A percentile compares a stretch with the other conserved stretches of the same genome.
Evolutionary conservation across 495 filamentous ascomycete genomes (phyloP).

Genomic region (Trichoderma orchidacearum): DNA sequence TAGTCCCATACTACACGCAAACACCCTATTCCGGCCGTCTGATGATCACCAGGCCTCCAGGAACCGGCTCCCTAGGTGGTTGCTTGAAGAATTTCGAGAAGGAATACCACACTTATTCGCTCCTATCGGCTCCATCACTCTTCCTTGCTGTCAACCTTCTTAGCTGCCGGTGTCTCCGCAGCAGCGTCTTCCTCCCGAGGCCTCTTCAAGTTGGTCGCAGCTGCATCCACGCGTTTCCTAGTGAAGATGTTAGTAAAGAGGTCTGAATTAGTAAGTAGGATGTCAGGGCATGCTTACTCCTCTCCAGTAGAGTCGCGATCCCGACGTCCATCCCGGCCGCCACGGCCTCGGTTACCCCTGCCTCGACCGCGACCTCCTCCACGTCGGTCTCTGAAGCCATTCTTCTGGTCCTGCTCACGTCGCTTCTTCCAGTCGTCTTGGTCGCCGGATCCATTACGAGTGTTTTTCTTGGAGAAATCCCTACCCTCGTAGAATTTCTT

Average conservation of each 20-base stretch:
- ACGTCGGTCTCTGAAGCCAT: conserved; percentile 41
- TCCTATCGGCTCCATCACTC: neutral
- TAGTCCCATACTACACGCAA: too few relatives aligned
- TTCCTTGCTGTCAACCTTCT: conserved; percentile 36
- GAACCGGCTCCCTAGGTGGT: too few relatives aligned
- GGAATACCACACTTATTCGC: too few relatives aligned
- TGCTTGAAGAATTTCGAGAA: too few relatives aligned
- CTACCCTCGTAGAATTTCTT: conserved; percentile 22
- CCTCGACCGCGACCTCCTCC: conserved; percentile 24
- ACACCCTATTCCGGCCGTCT: too few relatives aligned
- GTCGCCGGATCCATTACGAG: conserved; percentile 19
- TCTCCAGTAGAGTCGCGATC: conserved; percentile 10
- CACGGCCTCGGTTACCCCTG: conserved; percentile 17
- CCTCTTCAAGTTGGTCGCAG: conserved; percentile 25
- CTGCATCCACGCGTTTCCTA: conserved; percentile 7
- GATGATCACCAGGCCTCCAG: too few relatives aligned
- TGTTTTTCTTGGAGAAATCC: conserved; percentile 16
- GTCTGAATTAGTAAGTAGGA: neutral
- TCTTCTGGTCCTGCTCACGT: conserved; percentile 49
- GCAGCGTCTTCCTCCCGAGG: conserved; percentile 22
- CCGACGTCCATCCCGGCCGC: conserved; percentile 18
- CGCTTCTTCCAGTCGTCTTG: conserved; percentile 59
- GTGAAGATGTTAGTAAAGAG: neutral
- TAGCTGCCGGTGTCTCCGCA: conserved; percentile 20
- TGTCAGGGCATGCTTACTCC: conserved; percentile 15